A percentile compares a stretch with the other conserved stretches of the same genome.
Conservation (phyloP, 176 grass and related monocot genomes). For the Phragmites australis region DNA sequence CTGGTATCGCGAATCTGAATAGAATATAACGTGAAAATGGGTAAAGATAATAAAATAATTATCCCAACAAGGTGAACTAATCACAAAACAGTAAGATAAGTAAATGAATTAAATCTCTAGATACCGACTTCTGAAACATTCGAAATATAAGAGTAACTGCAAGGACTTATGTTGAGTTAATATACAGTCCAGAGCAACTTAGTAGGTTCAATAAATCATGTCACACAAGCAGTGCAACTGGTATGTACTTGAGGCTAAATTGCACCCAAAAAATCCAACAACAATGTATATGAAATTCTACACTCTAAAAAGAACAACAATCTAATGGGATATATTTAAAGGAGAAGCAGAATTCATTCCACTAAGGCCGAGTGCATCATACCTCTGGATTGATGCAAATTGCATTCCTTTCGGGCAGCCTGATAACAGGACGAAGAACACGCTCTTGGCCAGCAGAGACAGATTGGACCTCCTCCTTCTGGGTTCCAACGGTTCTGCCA, state of each 20-base stretch:
- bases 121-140: constrained; percentile 8
- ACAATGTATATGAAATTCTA: too few species aligned
- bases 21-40: constrained; percentile 28
- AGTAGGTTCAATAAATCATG: not conserved
- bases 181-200: constrained; percentile 12
- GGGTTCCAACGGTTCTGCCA: constrained; percentile 54
- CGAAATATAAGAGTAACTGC: not conserved
- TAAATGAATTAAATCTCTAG: constrained; percentile 7
- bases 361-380: constrained; percentile 19
- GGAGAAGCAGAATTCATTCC: not conserved
- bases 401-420: constrained; percentile 75
- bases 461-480: constrained; percentile 68
- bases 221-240: not conserved
- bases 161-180: constrained; percentile 18
- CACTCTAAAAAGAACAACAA: too few species aligned
- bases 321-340: not conserved
- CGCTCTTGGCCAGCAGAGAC: constrained; percentile 50
- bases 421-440: constrained; percentile 73
- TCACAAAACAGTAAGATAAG: not conserved
- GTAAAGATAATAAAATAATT: constrained; percentile 12
- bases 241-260: not conserved
- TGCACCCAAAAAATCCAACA: not conserved
- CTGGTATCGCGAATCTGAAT: constrained; percentile 88
- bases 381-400: constrained; percentile 98
- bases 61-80: constrained; percentile 30